Evolutionary conservation across 169 alveolate genomes (phyloP).

Genomic region (Plasmodium reichenowi): DNA sequence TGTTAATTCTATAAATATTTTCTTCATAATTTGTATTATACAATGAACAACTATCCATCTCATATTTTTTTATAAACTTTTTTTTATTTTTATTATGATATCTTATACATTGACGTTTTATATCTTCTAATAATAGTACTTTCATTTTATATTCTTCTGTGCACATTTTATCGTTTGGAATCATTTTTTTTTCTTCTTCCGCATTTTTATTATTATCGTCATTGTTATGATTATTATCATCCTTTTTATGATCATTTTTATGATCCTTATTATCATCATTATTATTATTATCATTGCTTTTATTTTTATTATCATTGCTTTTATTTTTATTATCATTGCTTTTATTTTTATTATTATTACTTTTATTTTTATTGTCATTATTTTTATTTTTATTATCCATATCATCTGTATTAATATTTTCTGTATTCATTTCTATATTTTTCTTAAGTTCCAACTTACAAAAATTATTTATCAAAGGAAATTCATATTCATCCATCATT

Average conservation of each 20-base stretch:
- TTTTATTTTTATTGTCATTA: not conserved
- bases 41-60: too few relatives aligned
- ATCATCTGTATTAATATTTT: not conserved
- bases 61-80: too few relatives aligned
- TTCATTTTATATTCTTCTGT: too few relatives aligned
- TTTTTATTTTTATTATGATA: too few relatives aligned
- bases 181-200: too few relatives aligned
- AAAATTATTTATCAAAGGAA: not conserved
- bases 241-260: not conserved
- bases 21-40: too few relatives aligned
- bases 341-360: not conserved
- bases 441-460: not conserved
- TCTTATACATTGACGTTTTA: too few relatives aligned
- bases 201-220: too few relatives aligned
- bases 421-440: not conserved
- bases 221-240: too few relatives aligned
- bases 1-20: too few relatives aligned
- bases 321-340: not conserved
- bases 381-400: not conserved
- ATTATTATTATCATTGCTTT: not conserved
- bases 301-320: not conserved
- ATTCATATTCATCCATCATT: constrained; percentile 13
- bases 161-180: too few relatives aligned
- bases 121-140: too few relatives aligned
- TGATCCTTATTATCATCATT: not conserved